A percentile compares a stretch with the other conserved stretches of the same genome.
Conservation (phyloP, 176 grass and related monocot species). For the Carex cristatella region DNA sequence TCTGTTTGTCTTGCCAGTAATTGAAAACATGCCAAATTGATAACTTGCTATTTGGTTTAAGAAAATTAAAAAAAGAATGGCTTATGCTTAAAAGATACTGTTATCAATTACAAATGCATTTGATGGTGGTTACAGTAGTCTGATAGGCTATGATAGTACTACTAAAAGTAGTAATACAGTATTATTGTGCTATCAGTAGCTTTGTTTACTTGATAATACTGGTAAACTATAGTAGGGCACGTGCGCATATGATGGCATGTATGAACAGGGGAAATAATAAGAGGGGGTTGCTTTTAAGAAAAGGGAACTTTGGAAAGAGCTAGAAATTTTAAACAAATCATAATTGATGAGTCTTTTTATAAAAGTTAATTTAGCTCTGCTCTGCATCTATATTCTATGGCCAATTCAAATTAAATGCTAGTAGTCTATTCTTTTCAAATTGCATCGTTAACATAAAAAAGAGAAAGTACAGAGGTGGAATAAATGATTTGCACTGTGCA, state of each 20-base stretch:
- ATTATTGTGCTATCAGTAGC: constrained; percentile 11
- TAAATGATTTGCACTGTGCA: constrained; percentile 13
- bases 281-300: constrained; percentile 18
- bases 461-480: not conserved
- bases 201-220: not conserved
- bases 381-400: not conserved
- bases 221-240: not conserved
- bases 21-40: not conserved
- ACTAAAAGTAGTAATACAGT: not conserved
- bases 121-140: not conserved
- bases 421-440: not conserved
- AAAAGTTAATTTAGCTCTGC: not conserved
- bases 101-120: not conserved
- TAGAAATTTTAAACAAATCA: constrained; percentile 15
- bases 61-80: not conserved
- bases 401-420: constrained; percentile 13
- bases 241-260: constrained; percentile 9
- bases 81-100: not conserved
- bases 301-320: constrained; percentile 7
- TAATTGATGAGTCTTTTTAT: constrained; percentile 16
- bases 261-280: constrained; percentile 20
- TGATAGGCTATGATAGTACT: constrained; percentile 1
- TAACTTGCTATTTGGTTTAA: not conserved
- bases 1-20: not conserved
- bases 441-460: constrained; percentile 15